Percentiles rank a stretch among this genome's conserved stretches.
Conservation (phyloP, 2,329 filamentous ascomycete genomes). For the Pezicula carpinea region DNA sequence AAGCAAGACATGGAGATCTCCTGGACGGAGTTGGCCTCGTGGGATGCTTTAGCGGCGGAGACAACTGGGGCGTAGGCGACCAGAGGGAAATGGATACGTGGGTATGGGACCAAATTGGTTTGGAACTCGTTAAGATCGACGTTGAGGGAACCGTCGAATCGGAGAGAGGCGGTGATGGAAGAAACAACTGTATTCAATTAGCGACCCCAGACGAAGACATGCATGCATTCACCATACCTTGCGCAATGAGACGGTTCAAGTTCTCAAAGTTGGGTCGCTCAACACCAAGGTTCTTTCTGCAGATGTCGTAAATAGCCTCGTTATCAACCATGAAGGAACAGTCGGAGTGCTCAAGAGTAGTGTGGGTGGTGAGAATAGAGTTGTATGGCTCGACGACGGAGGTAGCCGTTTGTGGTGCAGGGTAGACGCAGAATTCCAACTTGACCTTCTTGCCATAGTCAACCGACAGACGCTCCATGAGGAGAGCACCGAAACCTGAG, state of each 20-base stretch:
- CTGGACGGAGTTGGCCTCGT: constrained; percentile 96
- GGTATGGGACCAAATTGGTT: constrained; percentile 98
- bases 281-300: constrained; percentile 93
- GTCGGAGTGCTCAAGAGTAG: constrained; percentile 98
- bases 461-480: constrained; percentile 98
- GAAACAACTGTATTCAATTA: constrained; percentile 69
- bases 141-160: constrained; percentile 97
- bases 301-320: constrained; percentile 99
- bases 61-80: constrained; percentile 94
- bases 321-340: constrained; percentile 99
- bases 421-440: constrained; percentile 99
- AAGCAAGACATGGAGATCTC: constrained; percentile 99
- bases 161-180: constrained; percentile 95
- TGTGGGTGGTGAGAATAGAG: constrained; percentile 98
- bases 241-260: constrained; percentile 96
- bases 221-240: constrained; percentile 54
- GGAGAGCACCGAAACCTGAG: constrained; percentile 94
- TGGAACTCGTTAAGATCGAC: constrained; percentile 99
- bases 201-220: constrained; percentile 8
- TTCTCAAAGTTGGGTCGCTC: constrained; percentile 98
- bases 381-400: constrained; percentile 99
- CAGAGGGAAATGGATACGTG: constrained; percentile 98
- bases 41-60: constrained; percentile 89
- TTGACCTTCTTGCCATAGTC: constrained; percentile 99
- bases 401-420: constrained; percentile 92